Conservation (phyloP, 306 rosid species). For the Biancaea sappan region DNA sequence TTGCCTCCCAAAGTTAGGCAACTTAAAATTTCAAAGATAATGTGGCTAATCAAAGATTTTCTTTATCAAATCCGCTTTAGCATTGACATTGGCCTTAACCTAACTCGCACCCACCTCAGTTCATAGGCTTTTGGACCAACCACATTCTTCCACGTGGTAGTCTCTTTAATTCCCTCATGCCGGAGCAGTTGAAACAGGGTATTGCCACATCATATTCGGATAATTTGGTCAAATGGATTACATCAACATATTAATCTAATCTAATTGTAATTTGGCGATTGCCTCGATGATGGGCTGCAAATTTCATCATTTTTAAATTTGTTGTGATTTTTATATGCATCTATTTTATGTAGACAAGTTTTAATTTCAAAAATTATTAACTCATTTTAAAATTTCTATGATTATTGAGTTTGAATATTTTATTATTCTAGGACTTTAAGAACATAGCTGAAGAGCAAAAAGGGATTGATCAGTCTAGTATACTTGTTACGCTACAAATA, state of each 20-base stretch:
- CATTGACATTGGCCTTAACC: conserved; percentile 35
- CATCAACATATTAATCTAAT: neutral
- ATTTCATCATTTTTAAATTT: no score
- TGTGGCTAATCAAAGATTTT: neutral
- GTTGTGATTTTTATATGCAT: no score
- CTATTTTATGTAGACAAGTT: no score
- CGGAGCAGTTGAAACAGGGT: conserved; percentile 61
- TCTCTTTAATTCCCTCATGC: conserved; percentile 39
- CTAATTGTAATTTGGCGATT: no score
- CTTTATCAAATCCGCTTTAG: conserved; percentile 23
- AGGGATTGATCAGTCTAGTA: no score
- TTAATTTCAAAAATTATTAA: no score
- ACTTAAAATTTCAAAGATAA: neutral
- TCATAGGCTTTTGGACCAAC: conserved; percentile 31
- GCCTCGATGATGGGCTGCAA: no score
- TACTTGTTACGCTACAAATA: no score
- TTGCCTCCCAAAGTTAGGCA: conserved; percentile 45
- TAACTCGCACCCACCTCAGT: neutral
- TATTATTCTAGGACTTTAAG: no score
- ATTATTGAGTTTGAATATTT: no score
- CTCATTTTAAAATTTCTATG: no score
- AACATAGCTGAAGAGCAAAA: no score
- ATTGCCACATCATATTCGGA: neutral
- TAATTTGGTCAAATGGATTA: conserved; percentile 17
- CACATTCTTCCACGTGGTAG: conserved; percentile 34